Conservation (phyloP, 495 filamentous ascomycete species). For the Annulohypoxylon moriforme region DNA sequence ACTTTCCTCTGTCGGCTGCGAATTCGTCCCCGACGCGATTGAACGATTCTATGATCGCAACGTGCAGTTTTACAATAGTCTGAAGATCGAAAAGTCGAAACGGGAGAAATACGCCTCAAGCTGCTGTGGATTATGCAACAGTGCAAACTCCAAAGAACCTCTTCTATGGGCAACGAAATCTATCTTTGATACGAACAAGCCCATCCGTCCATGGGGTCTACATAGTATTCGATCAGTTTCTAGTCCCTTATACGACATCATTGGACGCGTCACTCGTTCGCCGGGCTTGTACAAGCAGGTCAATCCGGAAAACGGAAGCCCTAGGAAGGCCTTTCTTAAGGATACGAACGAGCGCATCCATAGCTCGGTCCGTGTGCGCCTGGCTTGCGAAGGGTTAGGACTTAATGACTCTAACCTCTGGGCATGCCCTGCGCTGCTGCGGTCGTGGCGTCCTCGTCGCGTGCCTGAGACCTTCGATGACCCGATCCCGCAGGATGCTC, state of each 20-base stretch:
- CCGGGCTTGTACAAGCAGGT: slow-evolving; percentile 69
- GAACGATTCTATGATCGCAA: slow-evolving; percentile 61
- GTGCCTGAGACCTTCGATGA: slow-evolving; percentile 46
- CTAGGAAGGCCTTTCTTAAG: slow-evolving; percentile 59
- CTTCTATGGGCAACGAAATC: slow-evolving; percentile 58
- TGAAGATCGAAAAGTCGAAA: slow-evolving; percentile 41
- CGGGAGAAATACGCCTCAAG: slow-evolving; percentile 24
- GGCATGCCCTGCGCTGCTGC: slow-evolving; percentile 62
- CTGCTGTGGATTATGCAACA: slow-evolving; percentile 9
- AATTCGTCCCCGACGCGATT: slow-evolving; percentile 64
- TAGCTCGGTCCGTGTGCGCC: slow-evolving; percentile 67
- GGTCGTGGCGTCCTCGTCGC: slow-evolving; percentile 54
- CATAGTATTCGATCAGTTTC: slow-evolving; percentile 64
- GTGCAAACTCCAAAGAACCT: slow-evolving; percentile 10
- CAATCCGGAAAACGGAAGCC: slow-evolving; percentile 60
- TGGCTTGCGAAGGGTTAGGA: slow-evolving; percentile 65
- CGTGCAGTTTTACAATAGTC: slow-evolving; percentile 56
- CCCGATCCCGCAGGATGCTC: slow-evolving; percentile 50
- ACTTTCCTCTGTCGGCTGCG: slow-evolving; percentile 68
- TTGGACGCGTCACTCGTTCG: slow-evolving; percentile 63
- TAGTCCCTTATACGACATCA: slow-evolving; percentile 62
- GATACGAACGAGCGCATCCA: slow-evolving; percentile 75
- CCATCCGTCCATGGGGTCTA: slow-evolving; percentile 68
- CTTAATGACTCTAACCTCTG: slow-evolving; percentile 66
- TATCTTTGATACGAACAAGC: slow-evolving; percentile 60